phyloP scores from a whole-genome alignment of 495 filamentous ascomycete genomes.

The Hypoxylon intermedium region DNA sequence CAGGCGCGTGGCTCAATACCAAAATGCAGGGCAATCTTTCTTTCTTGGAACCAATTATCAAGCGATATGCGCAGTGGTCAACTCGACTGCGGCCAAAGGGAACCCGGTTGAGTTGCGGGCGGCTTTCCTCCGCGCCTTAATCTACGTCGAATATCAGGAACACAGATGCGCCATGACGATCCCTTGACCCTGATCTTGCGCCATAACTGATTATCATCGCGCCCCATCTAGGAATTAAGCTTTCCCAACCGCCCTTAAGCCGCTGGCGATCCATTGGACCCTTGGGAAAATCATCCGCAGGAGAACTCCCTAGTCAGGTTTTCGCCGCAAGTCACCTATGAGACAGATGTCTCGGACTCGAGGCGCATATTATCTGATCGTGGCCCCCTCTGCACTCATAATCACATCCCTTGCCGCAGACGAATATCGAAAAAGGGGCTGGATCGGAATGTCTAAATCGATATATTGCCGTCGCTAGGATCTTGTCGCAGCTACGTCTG shows the following conservation, averaged over 20 bases:
- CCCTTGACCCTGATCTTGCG: conserved; percentile 24
- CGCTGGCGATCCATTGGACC: conserved; percentile 27
- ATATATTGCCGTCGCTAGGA: conserved; percentile 14
- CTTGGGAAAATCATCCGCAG: conserved; percentile 22
- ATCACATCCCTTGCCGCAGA: neutral
- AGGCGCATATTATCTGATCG: conserved; percentile 15
- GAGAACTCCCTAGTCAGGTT: conserved; percentile 24
- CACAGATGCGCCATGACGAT: conserved; percentile 33
- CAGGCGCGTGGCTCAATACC: conserved; percentile 14
- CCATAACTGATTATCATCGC: conserved; percentile 27
- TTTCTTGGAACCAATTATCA: conserved; percentile 17
- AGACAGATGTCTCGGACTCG: conserved; percentile 14
- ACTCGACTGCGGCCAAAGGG: conserved; percentile 20
- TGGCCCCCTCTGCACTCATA: neutral
- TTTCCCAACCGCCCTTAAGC: conserved; percentile 22
- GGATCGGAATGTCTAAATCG: conserved; percentile 13
- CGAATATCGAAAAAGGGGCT: conserved; percentile 8
- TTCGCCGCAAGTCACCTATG: conserved; percentile 2
- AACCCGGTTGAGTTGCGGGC: conserved; percentile 27
- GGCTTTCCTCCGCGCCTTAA: conserved; percentile 31
- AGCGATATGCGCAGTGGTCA: neutral
- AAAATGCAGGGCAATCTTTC: conserved; percentile 1
- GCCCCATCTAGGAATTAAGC: conserved; percentile 19
- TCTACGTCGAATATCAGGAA: conserved; percentile 34
- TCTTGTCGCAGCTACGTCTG: conserved; percentile 13